phyloP scores from a whole-genome alignment of 2,329 filamentous ascomycete genomes.

The Scopulariopsis brevicaulis region DNA sequence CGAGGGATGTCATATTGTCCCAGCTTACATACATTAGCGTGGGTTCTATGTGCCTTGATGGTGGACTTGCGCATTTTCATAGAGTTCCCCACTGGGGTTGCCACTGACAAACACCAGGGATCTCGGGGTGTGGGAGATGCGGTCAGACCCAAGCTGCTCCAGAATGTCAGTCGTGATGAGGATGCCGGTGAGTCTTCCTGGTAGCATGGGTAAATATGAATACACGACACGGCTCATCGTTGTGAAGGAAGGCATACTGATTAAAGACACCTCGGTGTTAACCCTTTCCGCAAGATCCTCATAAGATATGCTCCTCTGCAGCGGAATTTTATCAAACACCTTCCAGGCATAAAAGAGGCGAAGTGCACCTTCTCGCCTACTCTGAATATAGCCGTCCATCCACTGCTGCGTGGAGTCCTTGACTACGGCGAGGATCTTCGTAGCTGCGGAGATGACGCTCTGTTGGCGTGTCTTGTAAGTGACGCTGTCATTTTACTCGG shows the following conservation, averaged over 20 bases:
- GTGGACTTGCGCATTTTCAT: neutral
- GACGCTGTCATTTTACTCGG: too few relatives aligned
- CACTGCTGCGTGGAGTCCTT: neutral
- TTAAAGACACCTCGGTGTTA: neutral
- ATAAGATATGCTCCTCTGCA: neutral
- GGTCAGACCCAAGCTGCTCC: neutral
- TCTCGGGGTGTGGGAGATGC: neutral
- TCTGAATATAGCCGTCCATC: neutral
- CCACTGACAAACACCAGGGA: neutral
- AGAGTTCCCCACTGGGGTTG: neutral
- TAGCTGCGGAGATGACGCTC: neutral
- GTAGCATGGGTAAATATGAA: neutral
- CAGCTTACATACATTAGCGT: neutral
- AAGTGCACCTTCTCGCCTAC: neutral
- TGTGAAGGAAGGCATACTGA: neutral
- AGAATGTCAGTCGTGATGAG: neutral
- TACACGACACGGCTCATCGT: neutral
- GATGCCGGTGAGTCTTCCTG: neutral
- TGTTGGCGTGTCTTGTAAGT: neutral
- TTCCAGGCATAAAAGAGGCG: neutral
- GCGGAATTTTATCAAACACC: neutral
- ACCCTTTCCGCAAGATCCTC: neutral
- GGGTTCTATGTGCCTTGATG: neutral
- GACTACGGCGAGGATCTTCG: neutral
- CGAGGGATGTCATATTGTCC: neutral